Evolutionary conservation across 129 eudicot genomes (phyloP), one percentile per base, ranked within the genome.

Genomic region (Centaurea solstitialis): DNA sequence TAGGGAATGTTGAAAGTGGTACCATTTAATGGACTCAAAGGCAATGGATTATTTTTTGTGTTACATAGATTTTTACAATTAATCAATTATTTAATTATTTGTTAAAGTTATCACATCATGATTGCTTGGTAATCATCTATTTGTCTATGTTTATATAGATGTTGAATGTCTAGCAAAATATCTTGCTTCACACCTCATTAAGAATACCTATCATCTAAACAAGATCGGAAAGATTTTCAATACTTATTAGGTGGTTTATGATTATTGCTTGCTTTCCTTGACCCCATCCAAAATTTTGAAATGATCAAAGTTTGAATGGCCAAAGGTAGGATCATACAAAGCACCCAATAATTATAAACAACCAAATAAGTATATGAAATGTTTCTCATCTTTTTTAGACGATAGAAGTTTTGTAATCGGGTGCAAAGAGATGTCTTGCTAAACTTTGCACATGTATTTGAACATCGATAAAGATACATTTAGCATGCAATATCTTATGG

Each of bases 161-260:
- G 77, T 89, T 57, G 90, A 88, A 72, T 81, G 38, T 26, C 86
- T 93, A 75, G 85, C 85, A 40, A 90, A 81, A 43, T 39, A 82
- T 81, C 93, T 93, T 85, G 80, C 93, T 73, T 38, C 70, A 75
- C 94, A 93, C 71, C 86, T 93, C 50, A 85, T 84, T 72, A 84
- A 88, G 15, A 79, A 83, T 71, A 81, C 26, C 33, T 83, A 82
- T 82, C 79, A 53, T 77, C 64, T 65, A 39, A 86, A 78, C 73
- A 83, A 65, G 89, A 93, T 65, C 90, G 85, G 72, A 41, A 86
- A 65, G 80, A 78, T 4, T 76, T 85, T 62, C 78, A 80, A 79
- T 87, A 89, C 72, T 66, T 93, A 83, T 82, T 93, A 68, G 50
- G 80, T 77, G 93, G 94, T 17, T 8, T 91, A 28, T 83, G 86